These are phyloP conservation scores for Scenedesmus sp. DNA, from an alignment of 163 green algal genomes.

Conservation along the genomic window DNA sequence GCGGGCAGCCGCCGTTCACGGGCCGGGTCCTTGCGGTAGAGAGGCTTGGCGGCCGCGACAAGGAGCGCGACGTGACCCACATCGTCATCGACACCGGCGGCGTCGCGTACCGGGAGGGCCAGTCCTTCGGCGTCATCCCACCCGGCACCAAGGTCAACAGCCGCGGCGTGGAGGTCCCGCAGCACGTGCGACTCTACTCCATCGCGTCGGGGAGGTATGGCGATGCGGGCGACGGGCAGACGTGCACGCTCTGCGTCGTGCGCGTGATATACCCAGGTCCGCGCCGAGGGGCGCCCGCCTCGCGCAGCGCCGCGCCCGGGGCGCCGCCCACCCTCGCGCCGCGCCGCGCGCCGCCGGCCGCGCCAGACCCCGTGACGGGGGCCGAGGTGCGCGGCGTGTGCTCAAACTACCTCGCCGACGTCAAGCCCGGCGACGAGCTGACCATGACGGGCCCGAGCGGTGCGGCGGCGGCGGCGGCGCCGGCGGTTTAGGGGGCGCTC, in stretches of 20 bases:
- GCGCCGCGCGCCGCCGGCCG: too few species aligned
- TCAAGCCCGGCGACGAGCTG: constrained; percentile 84
- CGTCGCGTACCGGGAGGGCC: constrained; percentile 21
- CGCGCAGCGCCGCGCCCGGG: too few species aligned
- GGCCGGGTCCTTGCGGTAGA: constrained; percentile 25
- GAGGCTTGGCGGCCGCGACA: constrained; percentile 28
- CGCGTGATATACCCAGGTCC: constrained; percentile 87
- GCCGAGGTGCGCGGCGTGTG: constrained; percentile 90
- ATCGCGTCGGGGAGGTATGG: constrained; percentile 94
- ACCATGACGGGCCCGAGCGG: constrained; percentile 85
- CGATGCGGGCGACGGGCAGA: constrained; percentile 91
- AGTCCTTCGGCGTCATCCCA: constrained; percentile 30
- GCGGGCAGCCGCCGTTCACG: constrained; percentile 1
- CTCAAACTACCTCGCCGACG: constrained; percentile 96
- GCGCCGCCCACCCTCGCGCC: too few species aligned
- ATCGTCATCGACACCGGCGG: constrained; percentile 38
- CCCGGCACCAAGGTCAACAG: constrained; percentile 83
- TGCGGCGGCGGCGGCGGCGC: too few species aligned
- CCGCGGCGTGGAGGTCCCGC: constrained; percentile 85
- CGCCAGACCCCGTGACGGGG: constrained; percentile 87
- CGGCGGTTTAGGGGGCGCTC: too few species aligned
- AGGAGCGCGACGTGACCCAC: constrained; percentile 32
- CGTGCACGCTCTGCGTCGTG: constrained; percentile 88
- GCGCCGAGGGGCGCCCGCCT: too few species aligned
- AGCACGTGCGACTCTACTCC: constrained; percentile 92